Evolutionary conservation across 2,329 filamentous ascomycete genomes (phyloP), one percentile per base, ranked within the genome.

Genomic region (Colletotrichum tofieldiae): DNA sequence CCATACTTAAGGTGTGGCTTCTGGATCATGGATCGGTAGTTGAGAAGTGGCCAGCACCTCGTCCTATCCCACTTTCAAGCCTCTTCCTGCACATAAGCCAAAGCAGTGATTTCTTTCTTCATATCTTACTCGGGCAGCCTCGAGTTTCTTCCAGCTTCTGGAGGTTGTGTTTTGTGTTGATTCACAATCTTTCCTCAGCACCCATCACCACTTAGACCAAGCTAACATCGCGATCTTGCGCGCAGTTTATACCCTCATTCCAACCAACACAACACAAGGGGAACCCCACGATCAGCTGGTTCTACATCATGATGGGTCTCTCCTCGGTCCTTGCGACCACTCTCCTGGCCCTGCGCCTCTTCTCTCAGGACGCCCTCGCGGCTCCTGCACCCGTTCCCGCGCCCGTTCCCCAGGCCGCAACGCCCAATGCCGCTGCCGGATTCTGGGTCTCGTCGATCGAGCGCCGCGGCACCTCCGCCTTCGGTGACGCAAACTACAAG

Each of bases 381-480:
- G 79, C 81, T 47, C 80, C 82, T 3, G 74, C 78, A 8, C 75
- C 80, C 9, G 60, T 72, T n/a, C 73, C 49, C 5, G 49, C 49
- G 4, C 49, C 76, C 8, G 23, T 52, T 5, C 45, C 77, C 64
- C 58, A 75, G 35, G 71, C 75, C 59, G 8, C 51, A 55, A 35
- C 55, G 60, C 65, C 66, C 14, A 77, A 78, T 29, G 77, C 80
- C 23, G 75, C 78, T 43, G 86, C 87, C 6, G 83, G 82, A 77
- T 96, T 93, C 87, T 97, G 94, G 94, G 81, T 96, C 68, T 86
- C 89, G 45, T 85, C 86, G 74, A 92, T 96, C 78, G 79, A 91
- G 77, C 92, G 92, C 51, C 89, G 94, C 76, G 94, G 94, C 69
- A 82, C 84, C 2, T 87, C 91, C 54, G 89, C 93, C 39, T 97